These are phyloP conservation scores for Gossypium davidsonii DNA, from an alignment of 441 rosid species.

Conservation along the genomic window DNA sequence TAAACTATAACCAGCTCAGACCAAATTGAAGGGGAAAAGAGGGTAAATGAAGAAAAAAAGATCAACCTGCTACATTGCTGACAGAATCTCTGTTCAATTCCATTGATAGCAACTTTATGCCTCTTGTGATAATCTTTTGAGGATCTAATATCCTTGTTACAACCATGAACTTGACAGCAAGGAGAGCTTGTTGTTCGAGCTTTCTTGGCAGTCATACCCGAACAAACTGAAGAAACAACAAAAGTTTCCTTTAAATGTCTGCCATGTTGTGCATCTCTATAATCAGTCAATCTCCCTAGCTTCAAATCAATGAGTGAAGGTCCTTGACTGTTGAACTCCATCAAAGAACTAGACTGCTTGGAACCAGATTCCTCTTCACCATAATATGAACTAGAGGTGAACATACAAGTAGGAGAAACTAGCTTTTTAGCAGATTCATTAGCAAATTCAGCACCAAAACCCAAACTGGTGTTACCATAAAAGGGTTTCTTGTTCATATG, in stretches of 20 bases:
- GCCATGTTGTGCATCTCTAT: background rate
- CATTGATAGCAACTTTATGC: constrained; percentile 90
- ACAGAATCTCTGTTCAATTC: constrained; percentile 80
- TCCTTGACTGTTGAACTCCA: constrained; percentile 34
- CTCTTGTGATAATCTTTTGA: constrained; percentile 69
- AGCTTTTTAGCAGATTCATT: constrained; percentile 11
- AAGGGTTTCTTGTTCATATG: constrained; percentile 26
- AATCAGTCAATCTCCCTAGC: constrained; percentile 48
- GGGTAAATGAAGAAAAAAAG: background rate
- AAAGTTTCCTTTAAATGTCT: constrained; percentile 3
- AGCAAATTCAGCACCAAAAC: constrained; percentile 13
- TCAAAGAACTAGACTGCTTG: constrained; percentile 28
- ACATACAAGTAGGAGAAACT: constrained; percentile 27
- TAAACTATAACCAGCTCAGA: background rate
- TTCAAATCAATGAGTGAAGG: constrained; percentile 48
- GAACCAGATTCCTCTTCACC: constrained; percentile 35
- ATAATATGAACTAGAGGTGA: constrained; percentile 22
- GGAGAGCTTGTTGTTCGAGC: constrained; percentile 24
- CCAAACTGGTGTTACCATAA: constrained; percentile 5
- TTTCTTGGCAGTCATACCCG: constrained; percentile 35
- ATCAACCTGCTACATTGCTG: constrained; percentile 92
- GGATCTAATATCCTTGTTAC: constrained; percentile 56
- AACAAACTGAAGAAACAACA: constrained; percentile 26
- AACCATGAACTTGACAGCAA: constrained; percentile 55
- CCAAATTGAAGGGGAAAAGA: constrained; percentile 7